Evolutionary conservation across 2,329 filamentous ascomycete species (phyloP), one percentile per base, ranked within the genome.

Genomic region (Paracamarosporium sp.): DNA sequence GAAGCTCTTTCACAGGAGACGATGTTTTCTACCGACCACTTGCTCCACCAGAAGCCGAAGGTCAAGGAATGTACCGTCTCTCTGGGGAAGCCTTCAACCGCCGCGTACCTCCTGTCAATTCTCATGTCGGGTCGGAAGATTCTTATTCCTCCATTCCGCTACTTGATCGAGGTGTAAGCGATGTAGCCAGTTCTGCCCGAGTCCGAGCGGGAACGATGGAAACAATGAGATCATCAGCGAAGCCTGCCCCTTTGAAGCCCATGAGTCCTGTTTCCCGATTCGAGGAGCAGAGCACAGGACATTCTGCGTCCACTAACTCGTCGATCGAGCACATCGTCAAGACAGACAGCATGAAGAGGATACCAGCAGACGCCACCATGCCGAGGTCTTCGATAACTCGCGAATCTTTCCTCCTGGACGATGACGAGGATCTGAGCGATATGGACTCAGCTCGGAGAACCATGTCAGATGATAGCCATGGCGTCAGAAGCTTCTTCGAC

Each of bases 71-170:
- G 66, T 73, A 74, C 41, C 65, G 66, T n/a, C 55, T 71, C 15
- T 73, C 72, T 12, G 64, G 60, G 12, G 72, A 76, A 50, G 68
- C 70, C 12, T 73, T 72, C 57, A 70, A 63, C 15, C 58, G 62
- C 22, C 66, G 66, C 11, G 57, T 63, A 22, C 71, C 65, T 56
- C 64, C 56, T 36, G 61, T 67, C 9, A 57, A 61, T 22, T 75
- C 79, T 2, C 74, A 80, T 25, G 83, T 86, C 13, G 85, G 85
- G 55, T 93, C 91, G 0, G 84, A 86, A 27, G 87, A 89, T 48
- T 94, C 91, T 0, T 93, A 92, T 71, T 89, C 86, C 36, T 93
- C 91, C 0, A 87, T 89, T 31, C 91, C 92, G 4, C 82, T 95
- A 7, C 82, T 96, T 12, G 89, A 94, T 59, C 86, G 90, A 48